These are phyloP conservation scores for Coemansia sp. DNA, from an alignment of 192 early-diverging fungal species.

Conservation along the genomic window DNA sequence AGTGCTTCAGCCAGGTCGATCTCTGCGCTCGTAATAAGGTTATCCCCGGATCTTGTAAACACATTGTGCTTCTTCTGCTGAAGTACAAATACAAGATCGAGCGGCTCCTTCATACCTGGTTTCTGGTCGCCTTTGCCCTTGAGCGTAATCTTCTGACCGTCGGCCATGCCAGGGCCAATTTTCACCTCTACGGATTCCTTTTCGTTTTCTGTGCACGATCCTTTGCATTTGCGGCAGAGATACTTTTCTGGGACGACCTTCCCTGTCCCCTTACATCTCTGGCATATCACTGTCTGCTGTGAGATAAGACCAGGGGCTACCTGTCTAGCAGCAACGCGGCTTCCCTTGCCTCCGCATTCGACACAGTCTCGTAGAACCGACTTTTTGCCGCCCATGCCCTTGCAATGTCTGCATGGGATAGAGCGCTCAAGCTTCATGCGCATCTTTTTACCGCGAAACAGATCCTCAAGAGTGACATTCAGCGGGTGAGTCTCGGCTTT, in stretches of 20 bases:
- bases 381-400: slow-evolving; percentile 45
- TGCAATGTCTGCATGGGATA: slow-evolving; percentile 42
- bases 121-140: slow-evolving; percentile 93
- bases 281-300: slow-evolving; percentile 75
- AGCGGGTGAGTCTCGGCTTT: slow-evolving; percentile 40
- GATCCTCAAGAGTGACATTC: slow-evolving; percentile 68
- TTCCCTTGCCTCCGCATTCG: slow-evolving; percentile 34
- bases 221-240: slow-evolving; percentile 93
- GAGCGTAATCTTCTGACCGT: slow-evolving; percentile 89
- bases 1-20: slow-evolving; percentile 90
- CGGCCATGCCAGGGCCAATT: slow-evolving; percentile 91
- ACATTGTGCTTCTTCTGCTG: slow-evolving; percentile 76
- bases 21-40: slow-evolving; percentile 75
- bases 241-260: slow-evolving; percentile 83
- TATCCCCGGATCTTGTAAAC: slow-evolving; percentile 79
- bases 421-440: slow-evolving; percentile 60
- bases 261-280: slow-evolving; percentile 70
- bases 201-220: slow-evolving; percentile 77
- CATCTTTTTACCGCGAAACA: slow-evolving; percentile 73
- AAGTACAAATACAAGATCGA: slow-evolving; percentile 90
- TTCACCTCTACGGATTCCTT: slow-evolving; percentile 89
- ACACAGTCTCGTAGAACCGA: slow-evolving; percentile 47
- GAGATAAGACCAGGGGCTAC: slow-evolving; percentile 52
- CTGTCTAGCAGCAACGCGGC: slow-evolving; percentile 27
- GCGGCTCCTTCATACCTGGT: slow-evolving; percentile 79